Percentiles rank a stretch among this genome's conserved stretches.
Evolutionary conservation across 2,329 filamentous ascomycete genomes (phyloP).

Genomic region (Thelonectria blattea): DNA sequence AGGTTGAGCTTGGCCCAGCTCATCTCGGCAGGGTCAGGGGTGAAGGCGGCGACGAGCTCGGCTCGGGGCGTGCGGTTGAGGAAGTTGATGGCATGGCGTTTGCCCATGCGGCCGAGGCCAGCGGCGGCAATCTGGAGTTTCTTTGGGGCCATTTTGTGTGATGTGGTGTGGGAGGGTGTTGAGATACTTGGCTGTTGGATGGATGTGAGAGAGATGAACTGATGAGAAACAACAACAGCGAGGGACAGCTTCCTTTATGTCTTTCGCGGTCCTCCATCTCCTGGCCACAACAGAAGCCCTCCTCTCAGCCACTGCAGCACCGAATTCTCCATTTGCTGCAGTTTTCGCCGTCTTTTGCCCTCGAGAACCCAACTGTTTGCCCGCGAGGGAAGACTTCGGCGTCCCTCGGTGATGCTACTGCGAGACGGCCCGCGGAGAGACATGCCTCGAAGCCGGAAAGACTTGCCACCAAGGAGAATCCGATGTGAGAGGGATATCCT

Average conservation of each 20-base stretch:
- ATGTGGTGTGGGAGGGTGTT: neutral
- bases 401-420: neutral
- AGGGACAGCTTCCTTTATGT: constrained; percentile 16
- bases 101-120: constrained; percentile 60
- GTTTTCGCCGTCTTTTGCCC: neutral
- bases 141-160: constrained; percentile 22
- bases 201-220: neutral
- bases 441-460: constrained; percentile 10
- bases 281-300: neutral
- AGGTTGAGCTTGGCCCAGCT: constrained; percentile 53
- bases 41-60: constrained; percentile 56
- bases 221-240: neutral
- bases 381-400: constrained; percentile 4
- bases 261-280: neutral
- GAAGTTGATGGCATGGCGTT: constrained; percentile 57
- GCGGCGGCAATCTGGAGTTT: constrained; percentile 53
- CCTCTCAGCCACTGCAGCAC: neutral
- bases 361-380: constrained; percentile 2
- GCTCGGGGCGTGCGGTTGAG: constrained; percentile 53
- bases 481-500: neutral
- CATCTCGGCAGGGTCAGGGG: constrained; percentile 51
- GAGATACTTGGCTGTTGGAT: no score
- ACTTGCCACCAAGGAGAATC: neutral
- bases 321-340: constrained; percentile 8
- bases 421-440: neutral